These are phyloP conservation scores for Diplodia intermedia DNA, from an alignment of 2,329 filamentous ascomycete species.

Conservation along the genomic window DNA sequence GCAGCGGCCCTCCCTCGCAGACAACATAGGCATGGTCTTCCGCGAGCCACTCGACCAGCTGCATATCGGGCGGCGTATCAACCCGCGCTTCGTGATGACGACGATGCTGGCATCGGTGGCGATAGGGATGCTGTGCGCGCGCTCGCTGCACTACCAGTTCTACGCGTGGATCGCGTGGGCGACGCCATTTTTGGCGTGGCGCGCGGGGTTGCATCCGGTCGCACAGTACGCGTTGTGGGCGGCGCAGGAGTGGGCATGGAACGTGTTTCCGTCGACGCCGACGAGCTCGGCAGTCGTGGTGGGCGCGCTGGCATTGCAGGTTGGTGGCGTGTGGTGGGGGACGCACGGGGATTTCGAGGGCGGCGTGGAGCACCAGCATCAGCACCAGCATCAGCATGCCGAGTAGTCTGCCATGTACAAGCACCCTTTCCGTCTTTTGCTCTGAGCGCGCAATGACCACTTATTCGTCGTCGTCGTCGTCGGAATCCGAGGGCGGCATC, in stretches of 20 bases:
- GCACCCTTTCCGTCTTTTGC: too few relatives aligned
- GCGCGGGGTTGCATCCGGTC: constrained; percentile 71
- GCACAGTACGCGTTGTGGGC: constrained; percentile 74
- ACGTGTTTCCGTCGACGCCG: constrained; percentile 83
- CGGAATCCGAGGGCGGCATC: constrained; percentile 83
- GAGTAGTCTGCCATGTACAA: constrained; percentile 38
- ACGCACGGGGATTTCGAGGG: constrained; percentile 49
- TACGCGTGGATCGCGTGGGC: constrained; percentile 91
- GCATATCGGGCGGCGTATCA: constrained; percentile 65
- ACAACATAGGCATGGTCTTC: constrained; percentile 60
- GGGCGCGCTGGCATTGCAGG: constrained; percentile 69
- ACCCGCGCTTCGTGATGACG: constrained; percentile 76
- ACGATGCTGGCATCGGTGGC: constrained; percentile 72
- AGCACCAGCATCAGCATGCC: constrained; percentile 37
- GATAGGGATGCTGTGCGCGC: constrained; percentile 83
- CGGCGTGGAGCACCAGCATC: constrained; percentile 6
- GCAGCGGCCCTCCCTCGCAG: constrained; percentile 59
- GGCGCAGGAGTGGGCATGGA: constrained; percentile 91
- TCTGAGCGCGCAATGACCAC: neutral
- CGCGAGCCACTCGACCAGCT: constrained; percentile 58
- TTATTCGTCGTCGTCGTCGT: constrained; percentile 59
- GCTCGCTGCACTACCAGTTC: constrained; percentile 94
- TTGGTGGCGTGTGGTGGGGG: constrained; percentile 68
- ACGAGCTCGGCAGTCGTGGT: constrained; percentile 73
- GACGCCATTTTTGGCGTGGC: constrained; percentile 86